Conservation (phyloP, 345 rosid species). For the Arabis alpina region DNA sequence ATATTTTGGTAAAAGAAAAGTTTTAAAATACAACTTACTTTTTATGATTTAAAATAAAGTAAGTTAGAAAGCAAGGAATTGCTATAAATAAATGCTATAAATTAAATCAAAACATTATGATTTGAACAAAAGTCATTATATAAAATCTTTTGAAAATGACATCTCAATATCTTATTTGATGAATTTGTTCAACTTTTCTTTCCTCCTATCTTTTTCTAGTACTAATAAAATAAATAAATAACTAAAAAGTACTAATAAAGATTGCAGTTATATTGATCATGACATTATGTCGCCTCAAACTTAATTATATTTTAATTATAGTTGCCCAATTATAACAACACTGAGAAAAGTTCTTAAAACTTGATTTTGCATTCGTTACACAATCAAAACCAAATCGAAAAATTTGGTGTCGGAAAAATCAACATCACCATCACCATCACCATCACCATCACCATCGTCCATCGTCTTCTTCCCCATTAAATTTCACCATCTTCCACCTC, state of each 20-base stretch:
- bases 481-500: slow-evolving; percentile 44
- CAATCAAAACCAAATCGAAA: slow-evolving; percentile 40
- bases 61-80: not conserved
- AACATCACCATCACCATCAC: slow-evolving; percentile 33
- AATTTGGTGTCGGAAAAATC: slow-evolving; percentile 36
- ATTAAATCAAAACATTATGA: not conserved
- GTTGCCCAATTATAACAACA: not conserved
- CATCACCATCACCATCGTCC: slow-evolving; percentile 31
- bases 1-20: not conserved
- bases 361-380: slow-evolving; percentile 3
- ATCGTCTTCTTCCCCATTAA: slow-evolving; percentile 38
- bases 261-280: slow-evolving; percentile 21
- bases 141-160: slow-evolving; percentile 24
- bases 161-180: slow-evolving; percentile 3
- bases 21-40: not conserved
- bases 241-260: not conserved
- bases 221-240: slow-evolving; percentile 8
- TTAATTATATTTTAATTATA: not conserved
- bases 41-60: not conserved
- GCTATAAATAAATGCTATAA: not conserved
- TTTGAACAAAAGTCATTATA: not conserved
- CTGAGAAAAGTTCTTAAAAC: not conserved
- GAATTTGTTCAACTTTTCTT: not conserved
- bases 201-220: slow-evolving; percentile 8
- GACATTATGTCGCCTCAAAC: slow-evolving; percentile 12